Conservation (phyloP, 73 alveolate species). For the Paramecium sonneborni region DNA sequence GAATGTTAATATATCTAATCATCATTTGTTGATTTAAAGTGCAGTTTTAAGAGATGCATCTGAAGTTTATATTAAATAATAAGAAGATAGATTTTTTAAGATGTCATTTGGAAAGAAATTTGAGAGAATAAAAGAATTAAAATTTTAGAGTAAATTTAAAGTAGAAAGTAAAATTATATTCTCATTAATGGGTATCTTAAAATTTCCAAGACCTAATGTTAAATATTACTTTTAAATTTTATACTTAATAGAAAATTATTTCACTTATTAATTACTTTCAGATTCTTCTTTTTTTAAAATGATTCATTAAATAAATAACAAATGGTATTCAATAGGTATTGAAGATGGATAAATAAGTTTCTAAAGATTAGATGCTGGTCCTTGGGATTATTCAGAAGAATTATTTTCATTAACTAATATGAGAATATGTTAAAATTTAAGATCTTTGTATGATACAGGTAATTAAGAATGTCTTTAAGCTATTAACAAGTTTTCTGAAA, state of each 20-base stretch:
- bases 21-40: neutral
- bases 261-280: neutral
- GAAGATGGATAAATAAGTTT: neutral
- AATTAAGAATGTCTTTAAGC: neutral
- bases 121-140: slow-evolving; percentile 9
- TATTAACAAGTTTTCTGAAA: neutral
- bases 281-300: slow-evolving; percentile 6
- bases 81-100: neutral
- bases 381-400: slow-evolving; percentile 16
- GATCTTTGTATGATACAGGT: neutral
- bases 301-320: neutral
- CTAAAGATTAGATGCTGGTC: neutral
- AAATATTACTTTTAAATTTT: slow-evolving; percentile 4
- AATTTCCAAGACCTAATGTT: neutral
- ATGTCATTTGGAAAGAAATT: neutral
- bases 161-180: slow-evolving; percentile 11
- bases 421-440: neutral
- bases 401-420: neutral
- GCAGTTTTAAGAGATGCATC: slow-evolving; percentile 4
- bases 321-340: neutral
- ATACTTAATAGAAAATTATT: slow-evolving; percentile 9
- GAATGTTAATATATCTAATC: neutral
- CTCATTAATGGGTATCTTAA: slow-evolving; percentile 26
- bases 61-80: neutral
- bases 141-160: slow-evolving; percentile 29